These are phyloP conservation scores for Nothophytophthora sp. DNA, from an alignment of 352 stramenopile species.

Conservation along the genomic window DNA sequence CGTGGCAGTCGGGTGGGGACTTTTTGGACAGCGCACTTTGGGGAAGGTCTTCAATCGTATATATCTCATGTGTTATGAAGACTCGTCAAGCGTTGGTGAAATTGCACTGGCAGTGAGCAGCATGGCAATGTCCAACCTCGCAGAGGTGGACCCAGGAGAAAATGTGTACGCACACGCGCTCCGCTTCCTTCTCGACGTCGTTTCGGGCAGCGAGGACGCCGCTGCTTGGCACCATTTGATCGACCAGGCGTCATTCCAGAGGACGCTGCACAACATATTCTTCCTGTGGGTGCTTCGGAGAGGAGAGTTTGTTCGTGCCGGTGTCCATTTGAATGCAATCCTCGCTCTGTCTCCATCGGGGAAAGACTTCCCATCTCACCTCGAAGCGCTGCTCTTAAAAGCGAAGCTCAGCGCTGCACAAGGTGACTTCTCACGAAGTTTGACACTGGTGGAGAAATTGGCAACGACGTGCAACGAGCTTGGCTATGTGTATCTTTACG, in stretches of 20 bases:
- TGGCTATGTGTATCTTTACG: slow-evolving; percentile 45
- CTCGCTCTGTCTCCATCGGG: slow-evolving; percentile 42
- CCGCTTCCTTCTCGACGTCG: slow-evolving; percentile 32
- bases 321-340: slow-evolving; percentile 46
- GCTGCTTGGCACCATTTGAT: slow-evolving; percentile 25
- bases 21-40: slow-evolving; percentile 55
- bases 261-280: slow-evolving; percentile 49
- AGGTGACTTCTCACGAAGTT: slow-evolving; percentile 37
- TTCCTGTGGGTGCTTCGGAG: slow-evolving; percentile 52
- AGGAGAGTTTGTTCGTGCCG: slow-evolving; percentile 39
- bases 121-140: slow-evolving; percentile 37
- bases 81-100: slow-evolving; percentile 48
- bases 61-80: slow-evolving; percentile 54
- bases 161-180: slow-evolving; percentile 36
- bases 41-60: slow-evolving; percentile 48
- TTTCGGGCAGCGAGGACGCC: background rate
- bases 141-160: slow-evolving; percentile 3
- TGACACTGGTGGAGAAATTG: slow-evolving; percentile 42
- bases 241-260: slow-evolving; percentile 40
- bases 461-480: slow-evolving; percentile 42
- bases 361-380: slow-evolving; percentile 46
- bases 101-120: slow-evolving; percentile 52
- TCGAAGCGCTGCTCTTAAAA: slow-evolving; percentile 43
- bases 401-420: slow-evolving; percentile 28
- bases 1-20: slow-evolving; percentile 41